Percentiles rank a stretch among this genome's conserved stretches.
phyloP scores from a whole-genome alignment of 306 rosid genomes.

The Medicago lupulina region DNA sequence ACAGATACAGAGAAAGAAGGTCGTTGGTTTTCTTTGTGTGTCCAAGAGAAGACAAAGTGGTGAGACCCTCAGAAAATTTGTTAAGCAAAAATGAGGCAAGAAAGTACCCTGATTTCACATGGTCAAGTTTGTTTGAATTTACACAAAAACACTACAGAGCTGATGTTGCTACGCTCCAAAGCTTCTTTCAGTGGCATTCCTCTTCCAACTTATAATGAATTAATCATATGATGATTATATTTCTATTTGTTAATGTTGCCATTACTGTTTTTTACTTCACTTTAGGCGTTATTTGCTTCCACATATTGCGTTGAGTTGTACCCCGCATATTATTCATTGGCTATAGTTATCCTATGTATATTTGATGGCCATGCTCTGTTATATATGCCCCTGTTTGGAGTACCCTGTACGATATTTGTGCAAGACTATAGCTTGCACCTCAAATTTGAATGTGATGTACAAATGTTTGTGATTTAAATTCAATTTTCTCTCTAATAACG shows the following conservation, averaged over 20 bases:
- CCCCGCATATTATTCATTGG: neutral
- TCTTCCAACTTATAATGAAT: constrained; percentile 34
- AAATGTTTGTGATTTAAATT: neutral
- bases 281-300: too few species aligned
- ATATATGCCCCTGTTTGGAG: neutral
- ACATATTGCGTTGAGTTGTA: neutral
- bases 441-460: neutral
- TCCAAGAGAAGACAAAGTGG: constrained; percentile 58
- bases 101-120: constrained; percentile 69
- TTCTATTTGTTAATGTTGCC: neutral
- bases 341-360: neutral
- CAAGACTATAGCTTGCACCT: neutral
- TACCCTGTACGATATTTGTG: neutral
- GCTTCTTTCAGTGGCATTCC: constrained; percentile 53
- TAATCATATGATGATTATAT: neutral
- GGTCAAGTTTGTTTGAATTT: constrained; percentile 60
- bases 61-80: constrained; percentile 58
- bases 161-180: constrained; percentile 61
- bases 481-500: neutral
- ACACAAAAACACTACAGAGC: constrained; percentile 61
- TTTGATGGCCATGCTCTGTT: neutral
- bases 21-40: constrained; percentile 59
- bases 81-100: constrained; percentile 50
- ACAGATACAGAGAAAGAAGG: constrained; percentile 51
- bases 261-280: too few species aligned